These are phyloP conservation scores for Populus hybrid DNA, from an alignment of 441 rosid species.

Conservation along the genomic window DNA sequence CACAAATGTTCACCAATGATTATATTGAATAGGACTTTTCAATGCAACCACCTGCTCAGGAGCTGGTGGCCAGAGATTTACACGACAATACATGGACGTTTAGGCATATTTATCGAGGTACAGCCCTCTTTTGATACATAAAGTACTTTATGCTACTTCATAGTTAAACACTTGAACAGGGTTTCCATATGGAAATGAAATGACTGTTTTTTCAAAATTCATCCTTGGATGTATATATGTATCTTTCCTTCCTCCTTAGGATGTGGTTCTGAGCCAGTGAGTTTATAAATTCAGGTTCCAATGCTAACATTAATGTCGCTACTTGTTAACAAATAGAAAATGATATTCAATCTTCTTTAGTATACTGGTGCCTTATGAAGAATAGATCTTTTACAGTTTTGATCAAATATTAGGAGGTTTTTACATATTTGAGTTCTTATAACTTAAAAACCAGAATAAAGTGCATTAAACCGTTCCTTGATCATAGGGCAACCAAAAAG, in stretches of 20 bases:
- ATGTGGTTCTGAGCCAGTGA: neutral
- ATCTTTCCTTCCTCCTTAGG: neutral
- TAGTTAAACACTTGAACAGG: neutral
- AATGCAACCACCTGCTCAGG: constrained; percentile 95
- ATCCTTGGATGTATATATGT: neutral
- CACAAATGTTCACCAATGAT: constrained; percentile 25
- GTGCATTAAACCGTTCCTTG: constrained; percentile 6
- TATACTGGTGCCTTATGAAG: neutral
- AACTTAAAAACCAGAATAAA: neutral
- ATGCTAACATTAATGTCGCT: neutral
- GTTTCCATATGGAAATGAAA: neutral
- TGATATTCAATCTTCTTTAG: neutral
- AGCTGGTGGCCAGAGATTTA: constrained; percentile 77
- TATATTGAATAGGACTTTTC: constrained; percentile 59
- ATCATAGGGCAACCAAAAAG: constrained; percentile 88
- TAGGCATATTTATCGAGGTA: constrained; percentile 95
- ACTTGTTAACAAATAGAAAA: neutral
- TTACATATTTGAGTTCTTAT: neutral
- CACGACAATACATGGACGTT: constrained; percentile 90
- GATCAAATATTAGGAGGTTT: neutral
- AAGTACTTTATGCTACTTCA: neutral
- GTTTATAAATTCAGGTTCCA: neutral
- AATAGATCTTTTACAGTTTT: neutral
- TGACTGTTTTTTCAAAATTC: neutral
- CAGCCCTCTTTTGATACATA: neutral